These are phyloP conservation scores for Quillaja saponaria DNA, from an alignment of 306 rosid genomes.

Conservation along the genomic window DNA sequence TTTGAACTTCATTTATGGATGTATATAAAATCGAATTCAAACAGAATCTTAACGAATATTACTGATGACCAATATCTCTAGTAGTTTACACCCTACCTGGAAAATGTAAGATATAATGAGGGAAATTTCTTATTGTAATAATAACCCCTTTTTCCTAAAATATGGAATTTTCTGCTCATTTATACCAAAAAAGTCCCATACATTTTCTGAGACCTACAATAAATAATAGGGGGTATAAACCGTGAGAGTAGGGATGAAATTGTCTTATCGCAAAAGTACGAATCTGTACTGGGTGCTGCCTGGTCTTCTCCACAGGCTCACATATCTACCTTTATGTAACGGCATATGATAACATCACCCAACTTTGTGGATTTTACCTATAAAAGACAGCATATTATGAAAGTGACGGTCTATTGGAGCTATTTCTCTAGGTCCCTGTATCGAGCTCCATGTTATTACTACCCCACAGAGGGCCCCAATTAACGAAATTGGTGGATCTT, in stretches of 20 bases:
- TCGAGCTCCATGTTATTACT: too few species aligned
- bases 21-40: too few species aligned
- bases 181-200: slow-evolving; percentile 17
- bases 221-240: background rate
- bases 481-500: background rate
- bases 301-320: background rate
- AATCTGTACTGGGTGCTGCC: slow-evolving; percentile 19
- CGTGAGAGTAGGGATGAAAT: background rate
- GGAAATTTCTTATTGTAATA: background rate
- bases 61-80: too few species aligned
- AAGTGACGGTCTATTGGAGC: slow-evolving; percentile 6
- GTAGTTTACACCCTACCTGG: too few species aligned
- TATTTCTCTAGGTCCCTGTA: background rate
- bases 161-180: background rate
- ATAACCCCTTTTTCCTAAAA: background rate
- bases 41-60: too few species aligned
- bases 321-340: too few species aligned
- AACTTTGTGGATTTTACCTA: background rate
- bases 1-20: too few species aligned
- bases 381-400: background rate
- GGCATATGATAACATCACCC: too few species aligned
- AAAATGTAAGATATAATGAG: too few species aligned
- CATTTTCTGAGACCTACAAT: background rate
- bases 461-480: too few species aligned
- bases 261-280: slow-evolving; percentile 16